Percentiles rank a stretch among this genome's conserved stretches.
Conservation (phyloP, 768 basidiomycete genomes). For the Lactarius hengduanensis region DNA sequence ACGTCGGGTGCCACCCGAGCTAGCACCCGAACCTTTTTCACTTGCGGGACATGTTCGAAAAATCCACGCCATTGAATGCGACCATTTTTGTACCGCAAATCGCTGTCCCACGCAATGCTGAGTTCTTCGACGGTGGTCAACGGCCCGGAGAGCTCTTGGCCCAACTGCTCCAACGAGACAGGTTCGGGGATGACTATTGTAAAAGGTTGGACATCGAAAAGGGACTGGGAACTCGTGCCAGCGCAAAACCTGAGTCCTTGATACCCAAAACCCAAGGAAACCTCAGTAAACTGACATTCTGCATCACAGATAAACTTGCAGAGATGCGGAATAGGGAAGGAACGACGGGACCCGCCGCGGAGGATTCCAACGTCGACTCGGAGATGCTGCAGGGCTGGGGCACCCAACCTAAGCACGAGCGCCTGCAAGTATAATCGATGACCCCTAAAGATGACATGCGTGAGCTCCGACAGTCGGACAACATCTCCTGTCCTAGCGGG, state of each 20-base stretch:
- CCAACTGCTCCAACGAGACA: neutral
- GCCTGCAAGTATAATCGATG: neutral
- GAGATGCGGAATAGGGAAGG: neutral
- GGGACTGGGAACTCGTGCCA: neutral
- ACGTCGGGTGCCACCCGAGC: neutral
- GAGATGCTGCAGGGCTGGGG: slow-evolving; percentile 4
- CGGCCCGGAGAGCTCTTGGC: neutral
- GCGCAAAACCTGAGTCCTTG: neutral
- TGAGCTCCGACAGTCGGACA: neutral
- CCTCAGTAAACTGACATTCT: neutral
- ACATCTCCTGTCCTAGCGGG: no score
- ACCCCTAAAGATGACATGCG: neutral
- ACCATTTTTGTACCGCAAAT: neutral
- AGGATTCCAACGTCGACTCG: neutral
- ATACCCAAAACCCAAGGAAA: neutral
- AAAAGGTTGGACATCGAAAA: neutral
- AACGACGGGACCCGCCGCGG: neutral
- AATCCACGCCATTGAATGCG: neutral
- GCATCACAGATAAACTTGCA: neutral
- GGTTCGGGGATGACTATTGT: neutral
- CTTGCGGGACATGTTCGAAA: neutral
- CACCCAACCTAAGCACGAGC: neutral
- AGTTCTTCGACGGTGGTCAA: neutral
- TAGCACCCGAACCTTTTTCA: neutral
- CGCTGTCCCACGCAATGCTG: neutral